Evolutionary conservation across 2,329 filamentous ascomycete species (phyloP).

Genomic region (Claviceps fusiformis): DNA sequence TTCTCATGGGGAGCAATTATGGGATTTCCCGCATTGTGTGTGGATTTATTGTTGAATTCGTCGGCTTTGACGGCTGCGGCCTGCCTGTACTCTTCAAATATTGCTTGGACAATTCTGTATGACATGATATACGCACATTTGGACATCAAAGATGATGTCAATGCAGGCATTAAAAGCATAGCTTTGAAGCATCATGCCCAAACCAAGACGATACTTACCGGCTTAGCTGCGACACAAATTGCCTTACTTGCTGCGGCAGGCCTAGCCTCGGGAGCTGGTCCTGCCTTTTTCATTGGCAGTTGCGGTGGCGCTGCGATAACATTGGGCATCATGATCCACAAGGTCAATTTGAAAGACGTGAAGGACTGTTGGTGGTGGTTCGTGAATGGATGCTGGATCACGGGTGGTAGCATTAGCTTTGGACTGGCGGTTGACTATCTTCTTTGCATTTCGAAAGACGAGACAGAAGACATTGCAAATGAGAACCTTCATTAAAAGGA

Average conservation of each 20-base stretch:
- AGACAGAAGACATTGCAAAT: slow-evolving; percentile 5
- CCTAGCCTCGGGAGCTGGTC: slow-evolving; percentile 49
- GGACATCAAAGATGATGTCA: slow-evolving; percentile 75
- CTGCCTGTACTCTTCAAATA: slow-evolving; percentile 61
- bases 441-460: slow-evolving; percentile 28
- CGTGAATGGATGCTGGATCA: slow-evolving; percentile 55
- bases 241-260: slow-evolving; percentile 58
- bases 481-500: background rate
- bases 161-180: slow-evolving; percentile 81
- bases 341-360: slow-evolving; percentile 50
- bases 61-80: slow-evolving; percentile 52
- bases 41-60: slow-evolving; percentile 55
- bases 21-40: slow-evolving; percentile 71
- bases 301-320: slow-evolving; percentile 50
- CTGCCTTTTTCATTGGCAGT: slow-evolving; percentile 53
- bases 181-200: slow-evolving; percentile 65
- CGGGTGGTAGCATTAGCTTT: slow-evolving; percentile 46
- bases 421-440: slow-evolving; percentile 48
- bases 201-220: slow-evolving; percentile 62
- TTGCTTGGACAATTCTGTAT: slow-evolving; percentile 79
- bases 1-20: slow-evolving; percentile 85
- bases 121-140: slow-evolving; percentile 93
- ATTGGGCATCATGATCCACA: slow-evolving; percentile 52
- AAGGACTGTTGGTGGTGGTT: slow-evolving; percentile 70
- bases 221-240: slow-evolving; percentile 56